A percentile compares a stretch with the other conserved stretches of the same genome.
phyloP scores from a whole-genome alignment of 495 filamentous ascomycete species.

The Cudoniella acicularis region DNA sequence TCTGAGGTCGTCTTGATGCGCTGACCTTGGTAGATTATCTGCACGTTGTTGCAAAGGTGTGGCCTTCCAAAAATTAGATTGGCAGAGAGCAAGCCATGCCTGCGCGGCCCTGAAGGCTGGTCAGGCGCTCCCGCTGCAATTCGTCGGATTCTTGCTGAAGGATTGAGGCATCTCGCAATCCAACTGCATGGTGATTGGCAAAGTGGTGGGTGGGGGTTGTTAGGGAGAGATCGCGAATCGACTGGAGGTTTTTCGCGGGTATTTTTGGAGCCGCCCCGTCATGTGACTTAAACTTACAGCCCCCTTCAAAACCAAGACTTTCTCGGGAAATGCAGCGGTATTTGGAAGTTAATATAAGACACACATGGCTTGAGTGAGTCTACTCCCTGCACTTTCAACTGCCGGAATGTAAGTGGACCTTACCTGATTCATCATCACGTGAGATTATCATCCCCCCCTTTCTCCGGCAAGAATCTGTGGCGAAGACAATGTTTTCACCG shows the following conservation, averaged over 20 bases:
- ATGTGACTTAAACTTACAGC: too few relatives aligned
- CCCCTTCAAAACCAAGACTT: too few relatives aligned
- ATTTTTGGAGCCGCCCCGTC: not conserved
- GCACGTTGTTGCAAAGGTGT: not conserved
- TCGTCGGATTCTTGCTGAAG: not conserved
- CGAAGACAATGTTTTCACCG: too few relatives aligned
- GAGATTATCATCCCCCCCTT: too few relatives aligned
- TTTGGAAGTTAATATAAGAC: too few relatives aligned
- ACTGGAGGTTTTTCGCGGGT: not conserved
- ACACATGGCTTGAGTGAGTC: too few relatives aligned
- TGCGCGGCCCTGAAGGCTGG: not conserved
- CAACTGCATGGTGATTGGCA: not conserved
- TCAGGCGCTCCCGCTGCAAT: not conserved
- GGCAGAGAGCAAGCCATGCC: not conserved
- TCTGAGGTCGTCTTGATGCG: not conserved
- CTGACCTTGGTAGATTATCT: not conserved
- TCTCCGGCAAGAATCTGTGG: too few relatives aligned
- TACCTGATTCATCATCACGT: too few relatives aligned
- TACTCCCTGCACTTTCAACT: too few relatives aligned
- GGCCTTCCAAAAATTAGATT: not conserved
- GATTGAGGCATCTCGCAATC: slow-evolving; percentile 5
- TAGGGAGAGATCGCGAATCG: not conserved
- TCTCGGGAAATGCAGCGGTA: too few relatives aligned
- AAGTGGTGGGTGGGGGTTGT: not conserved
- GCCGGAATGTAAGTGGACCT: too few relatives aligned